A percentile compares a stretch with the other conserved stretches of the same genome.
Conservation (phyloP, 164 flowering plant genomes). For the Tetrastigma voinierianum region DNA sequence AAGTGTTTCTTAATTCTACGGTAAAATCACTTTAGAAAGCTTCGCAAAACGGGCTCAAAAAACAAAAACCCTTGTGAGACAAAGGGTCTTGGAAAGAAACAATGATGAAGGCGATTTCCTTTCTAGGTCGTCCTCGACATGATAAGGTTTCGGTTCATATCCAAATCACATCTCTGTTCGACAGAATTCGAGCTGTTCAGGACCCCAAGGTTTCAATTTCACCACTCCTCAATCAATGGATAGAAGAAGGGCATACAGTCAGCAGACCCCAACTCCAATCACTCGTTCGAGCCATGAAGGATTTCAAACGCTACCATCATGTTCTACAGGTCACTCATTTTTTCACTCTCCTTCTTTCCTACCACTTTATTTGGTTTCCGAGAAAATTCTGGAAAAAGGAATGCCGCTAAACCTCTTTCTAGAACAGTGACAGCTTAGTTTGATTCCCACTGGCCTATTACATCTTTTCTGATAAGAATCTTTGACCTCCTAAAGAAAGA, state of each 20-base stretch:
- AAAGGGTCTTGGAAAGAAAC: too few relatives aligned
- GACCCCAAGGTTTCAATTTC: conserved; percentile 24
- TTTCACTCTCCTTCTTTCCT: background rate
- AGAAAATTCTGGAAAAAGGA: too few relatives aligned
- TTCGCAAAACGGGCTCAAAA: too few relatives aligned
- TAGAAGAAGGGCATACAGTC: conserved; percentile 21
- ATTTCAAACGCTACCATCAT: conserved; percentile 21
- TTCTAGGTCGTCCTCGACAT: background rate
- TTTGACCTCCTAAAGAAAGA: too few relatives aligned
- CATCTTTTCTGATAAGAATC: too few relatives aligned
- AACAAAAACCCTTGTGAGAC: too few relatives aligned
- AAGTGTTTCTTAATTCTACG: too few relatives aligned
- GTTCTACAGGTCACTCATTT: conserved; percentile 23
- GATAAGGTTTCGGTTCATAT: conserved; percentile 4
- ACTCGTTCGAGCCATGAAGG: conserved; percentile 11
- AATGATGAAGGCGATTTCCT: background rate
- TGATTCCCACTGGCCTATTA: too few relatives aligned
- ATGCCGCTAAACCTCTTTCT: too few relatives aligned
- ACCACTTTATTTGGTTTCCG: too few relatives aligned
- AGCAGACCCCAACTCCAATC: conserved; percentile 6
- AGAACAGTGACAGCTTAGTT: too few relatives aligned
- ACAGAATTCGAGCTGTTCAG: conserved; percentile 7
- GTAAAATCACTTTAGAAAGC: too few relatives aligned
- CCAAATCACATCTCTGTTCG: conserved; percentile 8
- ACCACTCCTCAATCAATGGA: conserved; percentile 21